Percentiles rank a stretch among this genome's conserved stretches.
These are phyloP conservation scores for Conticribra guillardii DNA, from an alignment of 108 stramenopile species.

Conservation along the genomic window DNA sequence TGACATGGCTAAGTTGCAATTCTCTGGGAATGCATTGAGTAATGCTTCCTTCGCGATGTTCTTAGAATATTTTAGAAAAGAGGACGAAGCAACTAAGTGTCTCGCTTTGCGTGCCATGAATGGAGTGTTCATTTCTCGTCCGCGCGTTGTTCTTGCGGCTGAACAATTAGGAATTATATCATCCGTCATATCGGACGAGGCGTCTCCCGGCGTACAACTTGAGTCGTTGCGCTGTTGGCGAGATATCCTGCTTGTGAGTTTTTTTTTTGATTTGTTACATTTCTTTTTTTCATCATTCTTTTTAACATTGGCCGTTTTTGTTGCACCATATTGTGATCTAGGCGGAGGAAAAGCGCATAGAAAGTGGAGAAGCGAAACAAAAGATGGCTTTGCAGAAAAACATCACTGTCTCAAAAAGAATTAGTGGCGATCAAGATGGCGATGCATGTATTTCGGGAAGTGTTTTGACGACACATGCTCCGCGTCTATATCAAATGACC, in stretches of 20 bases:
- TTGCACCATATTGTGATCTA: too few relatives aligned
- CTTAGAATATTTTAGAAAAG: conserved; percentile 56
- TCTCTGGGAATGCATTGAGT: conserved; percentile 34
- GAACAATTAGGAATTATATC: conserved; percentile 72
- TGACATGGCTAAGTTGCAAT: conserved; percentile 20
- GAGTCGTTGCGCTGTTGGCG: conserved; percentile 79
- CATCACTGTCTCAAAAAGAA: conserved; percentile 75
- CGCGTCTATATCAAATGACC: conserved; percentile 78
- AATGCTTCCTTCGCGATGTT: conserved; percentile 71
- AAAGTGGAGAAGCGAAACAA: conserved; percentile 76
- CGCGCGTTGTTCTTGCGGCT: conserved; percentile 73
- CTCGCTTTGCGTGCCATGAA: conserved; percentile 72
- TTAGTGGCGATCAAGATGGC: conserved; percentile 89
- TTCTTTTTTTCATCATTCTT: not conserved
- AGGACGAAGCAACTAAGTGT: conserved; percentile 71
- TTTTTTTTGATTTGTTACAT: too few relatives aligned
- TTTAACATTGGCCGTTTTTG: not conserved
- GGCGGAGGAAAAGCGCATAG: conserved; percentile 78
- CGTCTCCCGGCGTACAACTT: conserved; percentile 62
- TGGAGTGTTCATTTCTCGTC: conserved; percentile 80
- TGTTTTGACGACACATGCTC: conserved; percentile 73
- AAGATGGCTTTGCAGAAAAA: conserved; percentile 73
- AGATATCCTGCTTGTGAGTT: conserved; percentile 65
- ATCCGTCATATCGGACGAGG: conserved; percentile 55
- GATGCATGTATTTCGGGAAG: conserved; percentile 86